phyloP scores from a whole-genome alignment of 108 stramenopile species.

The Tribonema minus region DNA sequence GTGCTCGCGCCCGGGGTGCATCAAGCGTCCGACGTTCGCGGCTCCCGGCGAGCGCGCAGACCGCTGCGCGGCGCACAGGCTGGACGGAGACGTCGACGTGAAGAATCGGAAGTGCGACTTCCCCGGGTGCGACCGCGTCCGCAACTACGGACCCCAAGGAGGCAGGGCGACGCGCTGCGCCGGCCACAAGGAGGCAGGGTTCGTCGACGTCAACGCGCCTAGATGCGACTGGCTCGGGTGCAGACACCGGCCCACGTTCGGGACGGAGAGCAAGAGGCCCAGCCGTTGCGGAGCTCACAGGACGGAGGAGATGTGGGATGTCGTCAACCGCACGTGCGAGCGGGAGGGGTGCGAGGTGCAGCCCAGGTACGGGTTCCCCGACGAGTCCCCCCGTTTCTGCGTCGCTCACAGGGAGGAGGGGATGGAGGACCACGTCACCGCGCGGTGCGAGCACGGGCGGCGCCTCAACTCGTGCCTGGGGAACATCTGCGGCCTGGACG shows the following conservation, averaged over 20 bases:
- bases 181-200: slow-evolving; percentile 23
- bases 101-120: slow-evolving; percentile 41
- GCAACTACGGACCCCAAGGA: slow-evolving; percentile 37
- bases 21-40: slow-evolving; percentile 36
- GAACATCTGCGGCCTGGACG: too few species aligned
- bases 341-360: slow-evolving; percentile 24
- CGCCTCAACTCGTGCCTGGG: too few species aligned
- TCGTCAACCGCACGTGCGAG: slow-evolving; percentile 37
- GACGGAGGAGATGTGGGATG: slow-evolving; percentile 43
- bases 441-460: too few species aligned
- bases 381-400: slow-evolving; percentile 18
- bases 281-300: slow-evolving; percentile 34
- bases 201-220: slow-evolving; percentile 33
- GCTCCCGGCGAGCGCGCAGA: slow-evolving; percentile 30
- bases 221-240: slow-evolving; percentile 46
- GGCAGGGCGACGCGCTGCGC: slow-evolving; percentile 36
- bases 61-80: slow-evolving; percentile 36
- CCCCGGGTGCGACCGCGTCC: slow-evolving; percentile 20
- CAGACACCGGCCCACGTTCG: slow-evolving; percentile 32
- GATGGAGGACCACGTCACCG: slow-evolving; percentile 9
- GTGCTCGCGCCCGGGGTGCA: slow-evolving; percentile 33
- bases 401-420: slow-evolving; percentile 20
- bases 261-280: slow-evolving; percentile 34
- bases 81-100: slow-evolving; percentile 34
- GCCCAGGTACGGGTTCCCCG: slow-evolving; percentile 30